Evolutionary conservation across 2,329 filamentous ascomycete genomes (phyloP).

Genomic region (Phialocephala sp.): DNA sequence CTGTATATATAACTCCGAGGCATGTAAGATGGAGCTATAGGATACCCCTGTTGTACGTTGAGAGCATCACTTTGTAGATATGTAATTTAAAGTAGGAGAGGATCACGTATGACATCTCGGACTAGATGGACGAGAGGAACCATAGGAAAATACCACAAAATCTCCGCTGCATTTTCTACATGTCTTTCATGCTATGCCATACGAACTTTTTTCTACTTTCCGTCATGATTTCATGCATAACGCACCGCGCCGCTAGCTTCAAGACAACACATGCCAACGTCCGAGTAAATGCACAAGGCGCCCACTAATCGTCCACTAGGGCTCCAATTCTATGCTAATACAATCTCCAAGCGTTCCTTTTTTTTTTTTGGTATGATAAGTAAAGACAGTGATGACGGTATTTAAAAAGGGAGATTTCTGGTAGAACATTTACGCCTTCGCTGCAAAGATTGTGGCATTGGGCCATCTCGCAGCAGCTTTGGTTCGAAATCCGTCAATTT

Average conservation of each 20-base stretch:
- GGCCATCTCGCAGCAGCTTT: conserved; percentile 54
- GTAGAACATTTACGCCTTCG: conserved; percentile 7
- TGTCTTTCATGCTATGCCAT: conserved; percentile 15
- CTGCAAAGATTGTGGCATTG: conserved; percentile 34
- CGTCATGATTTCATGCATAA: conserved; percentile 22
- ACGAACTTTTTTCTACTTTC: conserved; percentile 39
- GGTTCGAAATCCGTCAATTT: conserved; percentile 55
- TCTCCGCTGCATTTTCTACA: conserved; percentile 31
- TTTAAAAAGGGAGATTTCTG: conserved; percentile 7
- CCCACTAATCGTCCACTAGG: background rate
- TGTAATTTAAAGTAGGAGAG: conserved; percentile 6
- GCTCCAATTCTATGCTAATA: conserved; percentile 3
- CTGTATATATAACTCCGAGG: background rate
- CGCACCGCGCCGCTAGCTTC: background rate
- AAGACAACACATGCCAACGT: conserved; percentile 15
- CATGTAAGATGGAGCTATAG: background rate
- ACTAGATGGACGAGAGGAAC: background rate
- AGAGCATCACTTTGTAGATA: conserved; percentile 8
- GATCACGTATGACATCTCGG: background rate
- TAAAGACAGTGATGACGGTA: background rate
- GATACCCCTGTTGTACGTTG: background rate
- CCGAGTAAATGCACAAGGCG: background rate
- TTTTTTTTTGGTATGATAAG: background rate
- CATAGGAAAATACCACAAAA: conserved; percentile 26
- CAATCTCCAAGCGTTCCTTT: background rate